Evolutionary conservation across 495 filamentous ascomycete genomes (phyloP), one percentile per base, ranked within the genome.

Genomic region (Acidomyces sp.): DNA sequence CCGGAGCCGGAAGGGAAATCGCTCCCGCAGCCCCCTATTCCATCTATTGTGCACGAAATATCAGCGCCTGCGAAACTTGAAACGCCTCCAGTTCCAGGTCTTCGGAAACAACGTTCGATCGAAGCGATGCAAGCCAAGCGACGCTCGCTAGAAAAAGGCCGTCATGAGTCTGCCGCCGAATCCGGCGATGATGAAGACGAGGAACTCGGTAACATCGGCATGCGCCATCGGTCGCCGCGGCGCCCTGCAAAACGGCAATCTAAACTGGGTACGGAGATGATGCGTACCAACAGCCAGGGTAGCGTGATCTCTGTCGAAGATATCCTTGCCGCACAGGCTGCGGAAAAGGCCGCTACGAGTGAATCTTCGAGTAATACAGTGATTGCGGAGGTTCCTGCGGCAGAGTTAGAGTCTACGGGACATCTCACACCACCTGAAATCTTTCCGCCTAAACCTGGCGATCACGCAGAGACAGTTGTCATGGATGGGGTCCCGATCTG

Each of bases 131-230:
- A 71, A 43, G 80, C 78, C 3, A 87, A 82, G 58, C 73, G 78
- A 10, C 76, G 84, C 38, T 80, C 77, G 9, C 61, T 85, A 15
- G 84, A 90, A 55, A 81, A 74, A 45, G 71, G 78, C 39, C 71
- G 78, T 7, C 67, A 77, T 43, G 84, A 93, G 45, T 77, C 80
- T 48, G 82, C 74, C 10, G 85, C 90, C 51, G 92, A 82, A 21
- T 85, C 84, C 0, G 86, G 92, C 52, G 86, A 93, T 51, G 86
- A 93, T 51, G 86, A 94, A 59, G 86, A 94, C 37, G 86, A 93
- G n/a, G 86, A 92, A 52, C 71, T 92, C 9, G 83, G 82, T 6
- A 65, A 71, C 39, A 62, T 69, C 5, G 23, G 5, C 1, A 5
- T 23, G 19, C 70, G 76, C 17, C 60, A 71, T 11, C 70, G 68